phyloP scores from a whole-genome alignment of 2,329 filamentous ascomycete genomes.

The Aspergillus sp. region DNA sequence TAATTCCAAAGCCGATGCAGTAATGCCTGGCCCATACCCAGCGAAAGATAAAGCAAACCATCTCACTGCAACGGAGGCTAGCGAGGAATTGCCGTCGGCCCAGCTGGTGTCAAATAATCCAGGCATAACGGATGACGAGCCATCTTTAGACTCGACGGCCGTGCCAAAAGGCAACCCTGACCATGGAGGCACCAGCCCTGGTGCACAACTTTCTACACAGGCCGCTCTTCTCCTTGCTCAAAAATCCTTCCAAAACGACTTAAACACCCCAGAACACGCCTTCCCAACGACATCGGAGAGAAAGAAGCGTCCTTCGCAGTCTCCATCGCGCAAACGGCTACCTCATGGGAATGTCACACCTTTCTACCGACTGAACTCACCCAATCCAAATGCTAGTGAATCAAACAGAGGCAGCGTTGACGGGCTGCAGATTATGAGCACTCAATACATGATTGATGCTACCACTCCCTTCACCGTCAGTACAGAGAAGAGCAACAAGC shows the following conservation, averaged over 20 bases:
- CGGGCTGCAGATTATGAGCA: slow-evolving; percentile 24
- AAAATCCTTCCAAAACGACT: slow-evolving; percentile 30
- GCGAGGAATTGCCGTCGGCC: slow-evolving; percentile 27
- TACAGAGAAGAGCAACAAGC: slow-evolving; percentile 17
- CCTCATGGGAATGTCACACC: slow-evolving; percentile 19
- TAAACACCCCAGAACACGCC: slow-evolving; percentile 20
- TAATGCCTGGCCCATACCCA: slow-evolving; percentile 7
- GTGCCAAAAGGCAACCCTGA: slow-evolving; percentile 17
- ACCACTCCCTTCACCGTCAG: slow-evolving; percentile 32
- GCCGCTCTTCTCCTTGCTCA: slow-evolving; percentile 31
- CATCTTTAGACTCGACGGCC: slow-evolving; percentile 32
- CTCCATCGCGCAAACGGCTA: slow-evolving; percentile 6
- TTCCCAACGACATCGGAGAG: slow-evolving; percentile 7
- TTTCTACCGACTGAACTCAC: slow-evolving; percentile 16
- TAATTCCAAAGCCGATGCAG: slow-evolving; percentile 8
- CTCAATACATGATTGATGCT: slow-evolving; percentile 33
- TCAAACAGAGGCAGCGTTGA: slow-evolving; percentile 5
- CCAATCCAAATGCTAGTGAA: slow-evolving; percentile 3
- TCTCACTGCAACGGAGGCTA: slow-evolving; percentile 13
- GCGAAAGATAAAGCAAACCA: slow-evolving; percentile 4
- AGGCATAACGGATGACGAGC: slow-evolving; percentile 21
- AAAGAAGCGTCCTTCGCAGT: slow-evolving; percentile 6
- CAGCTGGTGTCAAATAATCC: slow-evolving; percentile 23
- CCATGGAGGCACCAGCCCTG: slow-evolving; percentile 15
- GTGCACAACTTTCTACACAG: slow-evolving; percentile 31